These are phyloP conservation scores for Plantago elongata DNA, from an alignment of 257 asterid genomes.

Conservation along the genomic window DNA sequence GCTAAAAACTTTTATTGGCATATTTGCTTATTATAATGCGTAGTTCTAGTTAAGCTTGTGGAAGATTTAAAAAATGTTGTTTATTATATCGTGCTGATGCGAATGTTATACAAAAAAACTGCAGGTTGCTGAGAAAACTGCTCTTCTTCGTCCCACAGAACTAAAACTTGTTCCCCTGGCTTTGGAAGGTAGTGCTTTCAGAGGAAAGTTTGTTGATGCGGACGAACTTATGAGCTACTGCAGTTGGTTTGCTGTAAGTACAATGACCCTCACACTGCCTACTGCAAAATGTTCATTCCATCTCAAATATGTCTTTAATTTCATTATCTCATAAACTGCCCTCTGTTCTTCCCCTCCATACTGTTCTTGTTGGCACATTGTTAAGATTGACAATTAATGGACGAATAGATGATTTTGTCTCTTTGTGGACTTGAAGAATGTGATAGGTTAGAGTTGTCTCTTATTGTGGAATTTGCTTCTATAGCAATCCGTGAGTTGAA, in stretches of 20 bases:
- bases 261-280: slow-evolving; percentile 19
- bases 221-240: slow-evolving; percentile 98
- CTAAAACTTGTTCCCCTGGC: slow-evolving; percentile 78
- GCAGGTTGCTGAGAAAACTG: slow-evolving; percentile 96
- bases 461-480: not conserved
- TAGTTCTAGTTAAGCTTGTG: not conserved
- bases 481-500: not conserved
- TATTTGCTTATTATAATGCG: not conserved
- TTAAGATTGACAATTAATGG: not conserved
- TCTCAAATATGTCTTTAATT: slow-evolving; percentile 15
- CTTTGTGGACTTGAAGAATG: no score
- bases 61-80: not conserved
- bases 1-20: no score
- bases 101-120: slow-evolving; percentile 20
- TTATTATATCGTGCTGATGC: slow-evolving; percentile 18
- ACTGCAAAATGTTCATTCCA: slow-evolving; percentile 13
- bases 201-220: slow-evolving; percentile 74
- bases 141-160: slow-evolving; percentile 89
- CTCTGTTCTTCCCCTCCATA: slow-evolving; percentile 8
- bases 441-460: not conserved
- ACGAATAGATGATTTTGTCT: not conserved
- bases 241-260: slow-evolving; percentile 98
- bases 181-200: slow-evolving; percentile 91
- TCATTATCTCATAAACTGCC: slow-evolving; percentile 18
- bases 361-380: slow-evolving; percentile 10